These are phyloP conservation scores for Zea luxurians DNA, from an alignment of 176 grass and related monocot genomes.

Conservation along the genomic window DNA sequence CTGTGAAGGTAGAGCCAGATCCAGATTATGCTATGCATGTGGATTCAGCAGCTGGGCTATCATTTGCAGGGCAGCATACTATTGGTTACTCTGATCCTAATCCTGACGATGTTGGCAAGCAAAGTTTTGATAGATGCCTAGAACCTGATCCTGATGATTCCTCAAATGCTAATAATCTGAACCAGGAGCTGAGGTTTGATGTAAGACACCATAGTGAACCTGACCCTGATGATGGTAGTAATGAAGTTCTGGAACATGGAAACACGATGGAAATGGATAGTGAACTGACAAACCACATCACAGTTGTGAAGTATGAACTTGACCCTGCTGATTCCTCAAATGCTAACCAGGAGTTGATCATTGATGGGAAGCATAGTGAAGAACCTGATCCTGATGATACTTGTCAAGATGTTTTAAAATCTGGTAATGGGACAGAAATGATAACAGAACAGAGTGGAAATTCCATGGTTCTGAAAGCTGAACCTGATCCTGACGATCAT, in stretches of 20 bases:
- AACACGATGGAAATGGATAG: slow-evolving; percentile 42
- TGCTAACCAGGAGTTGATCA: slow-evolving; percentile 31
- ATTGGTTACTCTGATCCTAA: slow-evolving; percentile 42
- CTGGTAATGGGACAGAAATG: slow-evolving; percentile 31
- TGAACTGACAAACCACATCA: background rate
- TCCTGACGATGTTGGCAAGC: slow-evolving; percentile 32
- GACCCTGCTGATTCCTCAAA: slow-evolving; percentile 51
- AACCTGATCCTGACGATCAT: slow-evolving; percentile 54
- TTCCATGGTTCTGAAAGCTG: slow-evolving; percentile 21
- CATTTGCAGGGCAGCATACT: slow-evolving; percentile 16
- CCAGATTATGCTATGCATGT: slow-evolving; percentile 52
- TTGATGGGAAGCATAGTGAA: slow-evolving; percentile 22
- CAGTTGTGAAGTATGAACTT: slow-evolving; percentile 36
- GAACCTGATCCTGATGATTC: slow-evolving; percentile 56
- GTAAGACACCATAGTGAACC: slow-evolving; percentile 30
- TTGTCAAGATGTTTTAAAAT: slow-evolving; percentile 14
- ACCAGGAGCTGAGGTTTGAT: slow-evolving; percentile 3
- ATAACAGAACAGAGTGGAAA: slow-evolving; percentile 8
- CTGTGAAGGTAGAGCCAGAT: slow-evolving; percentile 24
- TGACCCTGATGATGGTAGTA: slow-evolving; percentile 42
- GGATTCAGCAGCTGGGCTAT: slow-evolving; percentile 7
- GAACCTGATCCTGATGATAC: slow-evolving; percentile 54
- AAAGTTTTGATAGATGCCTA: slow-evolving; percentile 20
- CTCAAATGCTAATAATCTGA: slow-evolving; percentile 38
- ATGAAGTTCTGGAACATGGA: slow-evolving; percentile 28